These are phyloP conservation scores for Durotheca rogersii DNA, from an alignment of 495 filamentous ascomycete genomes.

Conservation along the genomic window DNA sequence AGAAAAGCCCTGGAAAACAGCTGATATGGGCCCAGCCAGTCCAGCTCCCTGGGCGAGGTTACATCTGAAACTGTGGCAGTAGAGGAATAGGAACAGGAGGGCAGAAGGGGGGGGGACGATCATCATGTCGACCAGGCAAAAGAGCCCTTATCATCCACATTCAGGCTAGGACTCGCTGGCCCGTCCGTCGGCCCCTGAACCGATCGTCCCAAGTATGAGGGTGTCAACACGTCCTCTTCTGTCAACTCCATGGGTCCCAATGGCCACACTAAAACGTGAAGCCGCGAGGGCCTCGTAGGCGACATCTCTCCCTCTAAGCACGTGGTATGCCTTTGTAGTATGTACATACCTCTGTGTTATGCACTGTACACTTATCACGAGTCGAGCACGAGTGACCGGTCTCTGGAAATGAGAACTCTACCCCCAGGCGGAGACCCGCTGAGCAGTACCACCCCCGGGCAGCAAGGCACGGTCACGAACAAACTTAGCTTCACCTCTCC, in stretches of 20 bases:
- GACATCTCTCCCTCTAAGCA: no score
- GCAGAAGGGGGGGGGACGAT: no score
- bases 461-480: background rate
- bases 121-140: no score
- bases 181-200: background rate
- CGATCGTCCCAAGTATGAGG: background rate
- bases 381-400: background rate
- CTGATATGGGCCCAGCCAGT: constrained; percentile 33
- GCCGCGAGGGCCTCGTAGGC: no score
- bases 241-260: no score
- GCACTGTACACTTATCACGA: background rate
- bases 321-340: no score
- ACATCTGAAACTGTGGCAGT: constrained; percentile 26
- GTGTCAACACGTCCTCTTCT: background rate
- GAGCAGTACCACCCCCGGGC: background rate
- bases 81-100: constrained; percentile 5
- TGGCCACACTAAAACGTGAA: no score
- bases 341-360: background rate
- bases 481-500: no score
- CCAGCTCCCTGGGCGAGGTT: constrained; percentile 15
- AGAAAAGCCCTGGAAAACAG: constrained; percentile 31
- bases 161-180: background rate
- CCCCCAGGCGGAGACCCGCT: background rate
- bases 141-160: no score
- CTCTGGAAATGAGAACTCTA: background rate